A percentile compares a stretch with the other conserved stretches of the same genome.
These are phyloP conservation scores for Pyronema domesticum DNA, from an alignment of 495 filamentous ascomycete species.

Conservation along the genomic window DNA sequence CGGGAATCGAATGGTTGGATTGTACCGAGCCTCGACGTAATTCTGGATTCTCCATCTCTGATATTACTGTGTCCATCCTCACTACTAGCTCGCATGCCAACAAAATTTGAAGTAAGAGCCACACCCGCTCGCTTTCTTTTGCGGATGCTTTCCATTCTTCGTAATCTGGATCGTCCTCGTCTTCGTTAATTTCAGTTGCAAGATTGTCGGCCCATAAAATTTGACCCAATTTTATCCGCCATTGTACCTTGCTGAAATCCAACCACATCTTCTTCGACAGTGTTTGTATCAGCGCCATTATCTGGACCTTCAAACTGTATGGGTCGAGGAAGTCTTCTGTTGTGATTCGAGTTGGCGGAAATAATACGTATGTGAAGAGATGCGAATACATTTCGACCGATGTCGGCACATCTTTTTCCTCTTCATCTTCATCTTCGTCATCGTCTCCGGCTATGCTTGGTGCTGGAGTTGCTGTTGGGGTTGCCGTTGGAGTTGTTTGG, in stretches of 20 bases:
- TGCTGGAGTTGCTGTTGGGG: neutral
- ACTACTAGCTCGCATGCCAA: conserved; percentile 61
- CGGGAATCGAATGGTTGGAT: conserved; percentile 11
- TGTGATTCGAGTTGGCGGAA: conserved; percentile 38
- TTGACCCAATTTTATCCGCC: conserved; percentile 64
- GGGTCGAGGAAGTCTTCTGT: conserved; percentile 35
- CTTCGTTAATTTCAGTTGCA: conserved; percentile 27
- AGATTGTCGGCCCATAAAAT: conserved; percentile 45
- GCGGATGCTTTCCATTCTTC: conserved; percentile 29
- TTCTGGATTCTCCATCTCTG: conserved; percentile 30
- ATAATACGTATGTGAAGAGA: conserved; percentile 40
- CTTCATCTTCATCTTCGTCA: conserved; percentile 2
- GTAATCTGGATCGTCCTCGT: conserved; percentile 27
- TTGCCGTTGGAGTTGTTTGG: neutral
- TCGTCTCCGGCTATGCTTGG: neutral
- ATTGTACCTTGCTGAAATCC: conserved; percentile 62
- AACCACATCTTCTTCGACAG: conserved; percentile 48
- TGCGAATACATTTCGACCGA: conserved; percentile 40
- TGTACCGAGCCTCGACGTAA: conserved; percentile 30
- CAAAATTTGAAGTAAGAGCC: conserved; percentile 62
- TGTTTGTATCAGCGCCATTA: conserved; percentile 37
- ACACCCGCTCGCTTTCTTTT: conserved; percentile 44
- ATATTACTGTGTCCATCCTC: conserved; percentile 53
- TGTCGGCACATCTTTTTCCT: conserved; percentile 21
- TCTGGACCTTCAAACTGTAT: conserved; percentile 42